Percentiles rank a stretch among this genome's conserved stretches.
Evolutionary conservation across 2,329 filamentous ascomycete species (phyloP).

Genomic region (Boeremia exigua): DNA sequence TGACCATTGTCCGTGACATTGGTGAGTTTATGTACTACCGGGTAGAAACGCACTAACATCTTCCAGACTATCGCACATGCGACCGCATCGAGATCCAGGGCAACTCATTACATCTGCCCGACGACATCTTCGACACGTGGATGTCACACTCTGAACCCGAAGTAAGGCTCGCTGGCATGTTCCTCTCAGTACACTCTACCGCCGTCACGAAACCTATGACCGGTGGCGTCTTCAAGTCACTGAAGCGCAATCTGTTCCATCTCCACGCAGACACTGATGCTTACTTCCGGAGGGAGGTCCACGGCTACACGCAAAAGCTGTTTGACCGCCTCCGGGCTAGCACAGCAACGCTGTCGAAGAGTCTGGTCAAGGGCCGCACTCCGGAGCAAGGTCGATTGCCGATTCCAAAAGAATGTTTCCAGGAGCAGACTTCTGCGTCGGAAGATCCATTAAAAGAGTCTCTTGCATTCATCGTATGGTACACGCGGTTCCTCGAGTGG

Average conservation of each 20-base stretch:
- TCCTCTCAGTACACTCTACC: slow-evolving; percentile 77
- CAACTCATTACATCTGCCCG: slow-evolving; percentile 61
- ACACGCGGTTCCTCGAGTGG: slow-evolving; percentile 70
- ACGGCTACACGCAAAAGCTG: slow-evolving; percentile 76
- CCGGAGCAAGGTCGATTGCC: slow-evolving; percentile 18
- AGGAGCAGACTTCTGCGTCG: background rate
- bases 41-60: no score
- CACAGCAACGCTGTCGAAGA: slow-evolving; percentile 40
- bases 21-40: no score
- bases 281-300: slow-evolving; percentile 81
- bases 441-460: slow-evolving; percentile 53
- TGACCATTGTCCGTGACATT: slow-evolving; percentile 52
- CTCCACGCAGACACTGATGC: slow-evolving; percentile 86
- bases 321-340: slow-evolving; percentile 68
- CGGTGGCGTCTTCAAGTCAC: slow-evolving; percentile 63
- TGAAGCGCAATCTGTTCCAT: slow-evolving; percentile 70
- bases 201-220: slow-evolving; percentile 77
- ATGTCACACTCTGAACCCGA: slow-evolving; percentile 45
- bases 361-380: slow-evolving; percentile 12
- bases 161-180: slow-evolving; percentile 80
- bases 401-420: slow-evolving; percentile 22
- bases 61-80: slow-evolving; percentile 31
- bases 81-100: slow-evolving; percentile 34
- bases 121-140: slow-evolving; percentile 47
- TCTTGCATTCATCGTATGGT: slow-evolving; percentile 75